Evolutionary conservation across 2,329 filamentous ascomycete genomes (phyloP).

Genomic region (Mycosphaerella arachidis): DNA sequence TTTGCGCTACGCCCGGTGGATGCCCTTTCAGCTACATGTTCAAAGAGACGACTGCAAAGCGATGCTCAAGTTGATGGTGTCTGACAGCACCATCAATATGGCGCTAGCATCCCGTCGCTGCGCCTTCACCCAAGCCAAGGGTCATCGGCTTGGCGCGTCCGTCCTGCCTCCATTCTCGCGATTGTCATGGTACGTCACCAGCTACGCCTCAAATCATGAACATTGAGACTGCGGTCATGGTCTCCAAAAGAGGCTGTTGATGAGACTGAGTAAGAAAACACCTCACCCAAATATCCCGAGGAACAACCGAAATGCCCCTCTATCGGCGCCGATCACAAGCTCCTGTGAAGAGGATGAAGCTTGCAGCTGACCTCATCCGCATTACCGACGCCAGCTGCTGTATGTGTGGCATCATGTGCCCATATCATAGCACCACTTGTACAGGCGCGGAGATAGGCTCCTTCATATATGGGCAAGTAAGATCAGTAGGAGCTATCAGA

Average conservation of each 20-base stretch:
- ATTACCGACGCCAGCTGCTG: background rate
- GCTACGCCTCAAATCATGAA: no score
- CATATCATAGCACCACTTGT: background rate
- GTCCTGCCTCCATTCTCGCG: no score
- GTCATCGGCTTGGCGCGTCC: no score
- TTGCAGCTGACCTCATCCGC: background rate
- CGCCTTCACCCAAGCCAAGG: no score
- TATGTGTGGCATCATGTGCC: background rate
- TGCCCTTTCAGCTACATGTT: constrained; percentile 1
- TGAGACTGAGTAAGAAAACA: no score
- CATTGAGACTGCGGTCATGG: no score
- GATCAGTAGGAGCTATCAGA: background rate
- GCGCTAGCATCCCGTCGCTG: background rate
- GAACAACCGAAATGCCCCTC: background rate
- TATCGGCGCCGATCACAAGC: background rate
- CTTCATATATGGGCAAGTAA: background rate
- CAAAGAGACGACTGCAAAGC: background rate
- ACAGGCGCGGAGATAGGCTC: background rate
- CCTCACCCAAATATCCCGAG: background rate
- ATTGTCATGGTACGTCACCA: no score
- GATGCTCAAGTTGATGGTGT: background rate
- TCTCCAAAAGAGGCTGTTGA: no score
- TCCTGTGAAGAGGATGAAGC: background rate
- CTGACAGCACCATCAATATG: no score
- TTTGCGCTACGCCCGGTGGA: background rate